Evolutionary conservation across 306 rosid genomes (phyloP).

Genomic region (Herpetospermum pedunculosum): DNA sequence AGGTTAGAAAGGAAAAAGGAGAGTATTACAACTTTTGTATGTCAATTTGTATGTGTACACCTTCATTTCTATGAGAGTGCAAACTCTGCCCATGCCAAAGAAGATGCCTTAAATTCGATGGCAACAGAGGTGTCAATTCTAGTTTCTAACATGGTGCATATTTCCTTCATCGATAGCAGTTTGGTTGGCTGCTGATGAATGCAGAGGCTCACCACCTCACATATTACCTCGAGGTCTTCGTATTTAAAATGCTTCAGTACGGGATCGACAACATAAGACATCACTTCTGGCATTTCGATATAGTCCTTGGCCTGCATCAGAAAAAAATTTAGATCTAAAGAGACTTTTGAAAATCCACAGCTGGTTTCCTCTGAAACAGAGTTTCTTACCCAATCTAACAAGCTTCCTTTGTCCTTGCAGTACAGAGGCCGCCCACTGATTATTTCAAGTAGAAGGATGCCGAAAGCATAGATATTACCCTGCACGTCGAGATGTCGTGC

Average conservation of each 20-base stretch:
- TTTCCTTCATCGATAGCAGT: slow-evolving; percentile 54
- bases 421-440: slow-evolving; percentile 81
- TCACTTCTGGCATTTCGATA: slow-evolving; percentile 68
- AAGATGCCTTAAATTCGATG: slow-evolving; percentile 61
- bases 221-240: slow-evolving; percentile 72
- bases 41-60: background rate
- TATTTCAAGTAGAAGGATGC: slow-evolving; percentile 71
- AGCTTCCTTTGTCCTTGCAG: slow-evolving; percentile 69
- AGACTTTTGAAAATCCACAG: background rate
- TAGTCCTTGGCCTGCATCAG: slow-evolving; percentile 77
- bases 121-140: slow-evolving; percentile 69
- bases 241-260: slow-evolving; percentile 55
- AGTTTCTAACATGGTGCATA: slow-evolving; percentile 61
- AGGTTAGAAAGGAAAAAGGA: background rate
- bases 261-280: slow-evolving; percentile 74
- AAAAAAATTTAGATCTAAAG: background rate
- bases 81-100: slow-evolving; percentile 98
- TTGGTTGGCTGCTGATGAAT: slow-evolving; percentile 39
- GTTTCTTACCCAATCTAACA: slow-evolving; percentile 84
- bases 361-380: too few relatives aligned
- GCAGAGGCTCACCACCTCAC: slow-evolving; percentile 69
- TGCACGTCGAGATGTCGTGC: slow-evolving; percentile 72
- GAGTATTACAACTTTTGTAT: background rate
- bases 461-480: slow-evolving; percentile 77
- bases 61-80: slow-evolving; percentile 52